Conservation (phyloP, 805 yeast species). For the Wickerhamiella sorbophila region DNA sequence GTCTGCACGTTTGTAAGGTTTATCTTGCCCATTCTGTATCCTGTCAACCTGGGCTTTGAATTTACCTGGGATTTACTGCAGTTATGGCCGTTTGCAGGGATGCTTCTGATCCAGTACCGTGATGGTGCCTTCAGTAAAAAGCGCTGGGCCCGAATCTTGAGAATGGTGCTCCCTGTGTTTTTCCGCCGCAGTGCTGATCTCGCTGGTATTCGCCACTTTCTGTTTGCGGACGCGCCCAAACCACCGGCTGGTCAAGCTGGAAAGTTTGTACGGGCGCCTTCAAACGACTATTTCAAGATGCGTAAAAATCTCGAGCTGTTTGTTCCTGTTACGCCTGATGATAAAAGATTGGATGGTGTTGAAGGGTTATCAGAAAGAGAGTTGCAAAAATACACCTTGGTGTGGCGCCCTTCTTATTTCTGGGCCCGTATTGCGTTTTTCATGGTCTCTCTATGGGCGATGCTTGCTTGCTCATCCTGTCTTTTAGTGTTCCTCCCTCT, state of each 20-base stretch:
- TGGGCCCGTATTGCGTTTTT: constrained; percentile 40
- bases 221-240: constrained; percentile 26
- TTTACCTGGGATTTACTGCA: constrained; percentile 2
- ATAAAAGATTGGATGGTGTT: constrained; percentile 35
- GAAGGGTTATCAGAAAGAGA: constrained; percentile 32
- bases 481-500: constrained; percentile 10
- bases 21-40: constrained; percentile 10
- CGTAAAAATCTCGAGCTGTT: constrained; percentile 46
- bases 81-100: constrained; percentile 10
- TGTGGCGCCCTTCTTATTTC: constrained; percentile 77
- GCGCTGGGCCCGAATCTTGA: background rate
- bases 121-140: constrained; percentile 16
- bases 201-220: constrained; percentile 12
- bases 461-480: constrained; percentile 1
- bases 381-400: constrained; percentile 46
- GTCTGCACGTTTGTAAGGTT: constrained; percentile 38
- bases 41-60: constrained; percentile 19
- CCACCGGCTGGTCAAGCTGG: constrained; percentile 48
- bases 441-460: constrained; percentile 32
- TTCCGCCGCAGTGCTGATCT: background rate
- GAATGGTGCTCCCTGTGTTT: background rate
- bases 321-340: constrained; percentile 71
- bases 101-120: constrained; percentile 21
- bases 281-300: constrained; percentile 59
- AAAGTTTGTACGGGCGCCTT: constrained; percentile 71